These are phyloP conservation scores for Brasenia schreberi DNA, from an alignment of 164 flowering plant genomes.

Conservation along the genomic window DNA sequence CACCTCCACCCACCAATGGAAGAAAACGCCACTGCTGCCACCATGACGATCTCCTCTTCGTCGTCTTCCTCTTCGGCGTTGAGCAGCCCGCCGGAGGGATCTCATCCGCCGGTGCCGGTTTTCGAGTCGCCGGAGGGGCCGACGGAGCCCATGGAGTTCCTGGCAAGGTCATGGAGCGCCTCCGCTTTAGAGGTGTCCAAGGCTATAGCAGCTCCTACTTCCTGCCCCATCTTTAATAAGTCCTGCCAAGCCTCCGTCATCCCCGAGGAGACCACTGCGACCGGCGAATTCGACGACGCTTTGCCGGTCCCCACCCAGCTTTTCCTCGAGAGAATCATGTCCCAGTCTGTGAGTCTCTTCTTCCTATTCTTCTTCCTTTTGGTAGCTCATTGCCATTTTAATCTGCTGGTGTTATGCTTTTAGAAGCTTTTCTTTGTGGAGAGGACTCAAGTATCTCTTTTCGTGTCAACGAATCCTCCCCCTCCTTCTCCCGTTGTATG, in stretches of 20 bases:
- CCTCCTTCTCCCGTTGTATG: no score
- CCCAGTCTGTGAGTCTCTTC: constrained; percentile 50
- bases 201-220: constrained; percentile 33
- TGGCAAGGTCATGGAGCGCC: constrained; percentile 89
- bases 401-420: no score
- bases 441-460: no score
- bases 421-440: no score
- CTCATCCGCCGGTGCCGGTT: not conserved
- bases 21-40: no score
- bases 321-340: constrained; percentile 73
- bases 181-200: constrained; percentile 79
- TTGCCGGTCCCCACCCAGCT: constrained; percentile 40
- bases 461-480: no score
- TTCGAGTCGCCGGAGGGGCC: constrained; percentile 72
- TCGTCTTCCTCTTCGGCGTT: not conserved
- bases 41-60: not conserved
- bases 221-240: not conserved
- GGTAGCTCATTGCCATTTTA: no score
- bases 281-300: constrained; percentile 28
- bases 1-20: not conserved
- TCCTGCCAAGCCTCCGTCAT: constrained; percentile 10
- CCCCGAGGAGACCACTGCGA: constrained; percentile 28
- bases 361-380: not conserved
- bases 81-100: not conserved
- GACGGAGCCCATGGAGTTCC: constrained; percentile 90